Percentiles rank a stretch among this genome's conserved stretches.
Conservation (phyloP, 1,139 yeast species). For the Entelexis sorbosivorans region DNA sequence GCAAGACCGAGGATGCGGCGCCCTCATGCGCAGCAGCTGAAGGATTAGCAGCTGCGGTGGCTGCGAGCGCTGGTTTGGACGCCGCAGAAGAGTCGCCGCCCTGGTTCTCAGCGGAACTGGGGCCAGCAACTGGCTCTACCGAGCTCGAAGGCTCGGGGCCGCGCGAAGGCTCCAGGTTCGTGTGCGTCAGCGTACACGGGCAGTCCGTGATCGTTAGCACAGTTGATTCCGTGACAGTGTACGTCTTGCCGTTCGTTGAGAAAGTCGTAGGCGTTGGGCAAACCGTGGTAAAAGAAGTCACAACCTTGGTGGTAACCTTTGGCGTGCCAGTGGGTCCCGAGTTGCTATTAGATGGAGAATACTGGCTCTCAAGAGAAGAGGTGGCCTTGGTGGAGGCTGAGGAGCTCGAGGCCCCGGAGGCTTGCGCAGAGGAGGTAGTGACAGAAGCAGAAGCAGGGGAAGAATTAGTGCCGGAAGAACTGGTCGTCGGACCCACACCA, state of each 20-base stretch:
- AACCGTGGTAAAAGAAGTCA: constrained; percentile 21
- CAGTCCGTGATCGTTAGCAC: constrained; percentile 37
- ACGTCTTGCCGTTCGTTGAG: constrained; percentile 30
- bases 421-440: too few relatives aligned
- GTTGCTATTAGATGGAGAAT: neutral
- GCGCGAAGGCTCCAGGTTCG: neutral
- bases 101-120: too few relatives aligned
- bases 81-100: too few relatives aligned
- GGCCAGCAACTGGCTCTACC: too few relatives aligned
- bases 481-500: neutral
- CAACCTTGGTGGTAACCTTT: neutral
- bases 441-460: neutral
- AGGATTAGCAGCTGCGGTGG: too few relatives aligned
- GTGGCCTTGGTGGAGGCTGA: neutral
- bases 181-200: constrained; percentile 38
- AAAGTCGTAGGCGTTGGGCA: constrained; percentile 29
- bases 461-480: neutral
- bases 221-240: constrained; percentile 35
- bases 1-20: too few relatives aligned
- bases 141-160: neutral
- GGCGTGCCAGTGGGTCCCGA: neutral
- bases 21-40: too few relatives aligned
- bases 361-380: neutral
- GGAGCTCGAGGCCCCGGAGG: neutral
- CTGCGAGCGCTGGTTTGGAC: too few relatives aligned